A percentile compares a stretch with the other conserved stretches of the same genome.
Conservation (phyloP, 805 yeast genomes). For the Schizosaccharomyces cryophilus region DNA sequence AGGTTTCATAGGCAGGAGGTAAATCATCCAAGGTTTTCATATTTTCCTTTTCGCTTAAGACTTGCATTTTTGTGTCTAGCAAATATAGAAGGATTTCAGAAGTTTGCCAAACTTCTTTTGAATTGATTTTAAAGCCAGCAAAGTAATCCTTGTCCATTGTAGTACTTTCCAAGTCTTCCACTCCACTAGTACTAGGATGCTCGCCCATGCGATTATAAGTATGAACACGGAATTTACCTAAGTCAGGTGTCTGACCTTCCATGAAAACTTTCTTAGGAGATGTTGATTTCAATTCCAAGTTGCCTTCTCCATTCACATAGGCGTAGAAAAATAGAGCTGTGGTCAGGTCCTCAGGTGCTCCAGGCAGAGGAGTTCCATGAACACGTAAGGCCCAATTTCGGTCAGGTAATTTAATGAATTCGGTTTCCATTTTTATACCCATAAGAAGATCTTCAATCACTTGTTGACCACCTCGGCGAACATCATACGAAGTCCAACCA, state of each 20-base stretch:
- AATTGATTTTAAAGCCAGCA: conserved; percentile 44
- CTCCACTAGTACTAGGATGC: conserved; percentile 18
- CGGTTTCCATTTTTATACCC: conserved; percentile 37
- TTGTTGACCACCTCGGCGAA: conserved; percentile 68
- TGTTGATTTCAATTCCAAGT: conserved; percentile 12
- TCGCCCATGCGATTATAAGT: conserved; percentile 30
- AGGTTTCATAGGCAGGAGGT: conserved; percentile 21
- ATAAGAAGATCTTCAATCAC: conserved; percentile 41
- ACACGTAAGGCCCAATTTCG: conserved; percentile 50
- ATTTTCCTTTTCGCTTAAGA: neutral
- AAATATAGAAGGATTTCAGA: neutral
- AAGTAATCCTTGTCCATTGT: conserved; percentile 29
- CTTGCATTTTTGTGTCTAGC: neutral
- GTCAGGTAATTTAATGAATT: conserved; percentile 46
- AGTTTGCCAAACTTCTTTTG: conserved; percentile 21
- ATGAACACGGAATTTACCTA: conserved; percentile 38
- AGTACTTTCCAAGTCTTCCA: conserved; percentile 16
- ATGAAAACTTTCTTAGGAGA: conserved; percentile 16
- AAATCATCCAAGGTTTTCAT: conserved; percentile 8
- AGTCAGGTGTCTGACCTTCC: conserved; percentile 32
- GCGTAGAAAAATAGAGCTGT: conserved; percentile 56
- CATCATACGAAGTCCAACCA: conserved; percentile 75
- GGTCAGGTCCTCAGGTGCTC: conserved; percentile 18
- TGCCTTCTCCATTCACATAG: conserved; percentile 40
- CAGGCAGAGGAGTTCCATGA: conserved; percentile 34